These are phyloP conservation scores for Camellia japonica DNA, from an alignment of 148 eudicot species.

Conservation along the genomic window DNA sequence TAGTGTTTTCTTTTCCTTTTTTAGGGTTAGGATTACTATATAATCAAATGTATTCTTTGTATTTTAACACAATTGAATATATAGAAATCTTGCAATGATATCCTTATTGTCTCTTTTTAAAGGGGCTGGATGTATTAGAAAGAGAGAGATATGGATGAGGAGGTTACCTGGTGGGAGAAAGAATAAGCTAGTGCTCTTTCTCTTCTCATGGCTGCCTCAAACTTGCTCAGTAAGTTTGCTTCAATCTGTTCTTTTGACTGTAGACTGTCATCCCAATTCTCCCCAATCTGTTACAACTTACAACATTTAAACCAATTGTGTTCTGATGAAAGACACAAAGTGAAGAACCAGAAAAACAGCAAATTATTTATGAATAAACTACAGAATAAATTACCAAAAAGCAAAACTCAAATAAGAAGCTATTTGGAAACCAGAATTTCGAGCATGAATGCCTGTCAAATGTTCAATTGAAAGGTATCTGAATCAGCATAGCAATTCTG, in stretches of 20 bases:
- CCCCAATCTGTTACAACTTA: slow-evolving; percentile 47
- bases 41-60: no score
- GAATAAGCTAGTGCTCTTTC: slow-evolving; percentile 95
- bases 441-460: not conserved
- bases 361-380: not conserved
- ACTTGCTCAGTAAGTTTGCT: slow-evolving; percentile 71
- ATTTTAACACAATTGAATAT: no score
- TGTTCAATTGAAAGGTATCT: not conserved
- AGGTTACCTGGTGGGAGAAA: slow-evolving; percentile 82
- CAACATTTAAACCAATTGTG: slow-evolving; percentile 6
- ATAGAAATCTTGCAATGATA: not conserved
- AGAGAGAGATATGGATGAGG: slow-evolving; percentile 7
- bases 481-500: not conserved
- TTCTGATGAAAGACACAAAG: not conserved
- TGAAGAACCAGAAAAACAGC: not conserved
- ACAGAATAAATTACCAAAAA: not conserved
- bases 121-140: slow-evolving; percentile 10
- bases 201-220: slow-evolving; percentile 91
- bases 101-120: slow-evolving; percentile 14
- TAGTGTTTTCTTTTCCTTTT: no score
- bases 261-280: slow-evolving; percentile 76
- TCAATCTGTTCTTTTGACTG: slow-evolving; percentile 86
- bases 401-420: not conserved
- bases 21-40: no score
- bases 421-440: not conserved